Conservation (phyloP, 768 basidiomycete genomes). For the Suillus sp. region DNA sequence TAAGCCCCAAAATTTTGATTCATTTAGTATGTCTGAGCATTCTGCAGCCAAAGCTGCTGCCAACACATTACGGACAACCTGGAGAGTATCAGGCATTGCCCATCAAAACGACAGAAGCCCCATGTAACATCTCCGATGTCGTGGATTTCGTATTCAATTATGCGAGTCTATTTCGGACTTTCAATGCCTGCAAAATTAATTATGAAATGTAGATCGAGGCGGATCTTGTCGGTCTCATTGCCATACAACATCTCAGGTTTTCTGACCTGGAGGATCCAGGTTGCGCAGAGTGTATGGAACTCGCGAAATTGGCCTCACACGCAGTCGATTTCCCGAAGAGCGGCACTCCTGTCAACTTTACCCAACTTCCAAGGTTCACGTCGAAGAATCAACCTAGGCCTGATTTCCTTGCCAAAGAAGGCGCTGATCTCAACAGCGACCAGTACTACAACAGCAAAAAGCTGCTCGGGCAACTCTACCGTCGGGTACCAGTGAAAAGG, state of each 20-base stretch:
- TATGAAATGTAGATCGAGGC: conserved; percentile 33
- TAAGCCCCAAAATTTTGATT: conserved; percentile 23
- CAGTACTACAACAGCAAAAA: conserved; percentile 44
- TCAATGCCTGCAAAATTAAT: not conserved
- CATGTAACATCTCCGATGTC: conserved; percentile 45
- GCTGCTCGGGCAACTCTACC: conserved; percentile 46
- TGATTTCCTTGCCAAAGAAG: conserved; percentile 48
- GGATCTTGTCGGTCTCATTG: conserved; percentile 44
- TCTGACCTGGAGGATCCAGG: conserved; percentile 42
- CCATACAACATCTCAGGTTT: conserved; percentile 45
- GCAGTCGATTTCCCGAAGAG: conserved; percentile 53
- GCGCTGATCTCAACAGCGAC: conserved; percentile 25
- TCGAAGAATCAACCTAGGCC: conserved; percentile 32
- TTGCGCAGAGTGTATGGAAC: conserved; percentile 38
- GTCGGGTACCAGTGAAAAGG: conserved; percentile 42
- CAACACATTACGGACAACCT: conserved; percentile 26
- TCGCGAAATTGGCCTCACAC: conserved; percentile 48
- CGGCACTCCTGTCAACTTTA: conserved; percentile 42
- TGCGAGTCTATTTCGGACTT: conserved; percentile 29
- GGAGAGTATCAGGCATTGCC: conserved; percentile 43
- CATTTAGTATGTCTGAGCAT: conserved; percentile 14
- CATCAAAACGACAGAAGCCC: conserved; percentile 32
- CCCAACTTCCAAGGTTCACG: conserved; percentile 33
- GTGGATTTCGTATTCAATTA: conserved; percentile 51
- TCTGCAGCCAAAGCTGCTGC: conserved; percentile 34